Conservation (phyloP, 164 flowering plant genomes). For the Berberis thunbergii region DNA sequence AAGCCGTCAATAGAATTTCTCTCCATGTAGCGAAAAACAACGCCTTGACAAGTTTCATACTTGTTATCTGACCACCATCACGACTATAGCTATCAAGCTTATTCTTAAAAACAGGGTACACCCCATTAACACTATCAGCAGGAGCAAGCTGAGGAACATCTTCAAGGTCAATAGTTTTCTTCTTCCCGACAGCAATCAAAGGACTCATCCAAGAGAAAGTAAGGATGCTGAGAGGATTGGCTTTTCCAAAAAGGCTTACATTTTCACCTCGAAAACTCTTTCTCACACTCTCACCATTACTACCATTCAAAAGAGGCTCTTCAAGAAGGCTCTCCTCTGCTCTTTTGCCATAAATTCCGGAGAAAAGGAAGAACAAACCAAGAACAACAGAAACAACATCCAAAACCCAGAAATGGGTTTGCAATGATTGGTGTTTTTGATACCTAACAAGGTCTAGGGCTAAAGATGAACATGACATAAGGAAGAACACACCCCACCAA, state of each 20-base stretch:
- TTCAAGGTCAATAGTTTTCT: slow-evolving; percentile 52
- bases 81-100: slow-evolving; percentile 30
- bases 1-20: slow-evolving; percentile 8
- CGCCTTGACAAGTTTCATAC: slow-evolving; percentile 14
- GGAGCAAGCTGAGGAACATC: slow-evolving; percentile 57
- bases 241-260: slow-evolving; percentile 44
- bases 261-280: slow-evolving; percentile 23
- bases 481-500: slow-evolving; percentile 48
- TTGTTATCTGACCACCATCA: background rate
- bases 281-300: slow-evolving; percentile 3
- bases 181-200: slow-evolving; percentile 41
- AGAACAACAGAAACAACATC: slow-evolving; percentile 33
- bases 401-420: slow-evolving; percentile 25
- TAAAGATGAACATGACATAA: slow-evolving; percentile 37
- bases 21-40: slow-evolving; percentile 9
- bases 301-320: slow-evolving; percentile 58
- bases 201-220: slow-evolving; percentile 63
- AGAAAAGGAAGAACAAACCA: slow-evolving; percentile 42
- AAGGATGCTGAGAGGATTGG: slow-evolving; percentile 35
- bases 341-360: slow-evolving; percentile 31
- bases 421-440: slow-evolving; percentile 12
- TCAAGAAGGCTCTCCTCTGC: slow-evolving; percentile 21
- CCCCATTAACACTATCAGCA: slow-evolving; percentile 36
- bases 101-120: slow-evolving; percentile 28
- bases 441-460: slow-evolving; percentile 33